Evolutionary conservation across 2,329 filamentous ascomycete species (phyloP), one percentile per base, ranked within the genome.

Genomic region (Aspergillus vadensis): DNA sequence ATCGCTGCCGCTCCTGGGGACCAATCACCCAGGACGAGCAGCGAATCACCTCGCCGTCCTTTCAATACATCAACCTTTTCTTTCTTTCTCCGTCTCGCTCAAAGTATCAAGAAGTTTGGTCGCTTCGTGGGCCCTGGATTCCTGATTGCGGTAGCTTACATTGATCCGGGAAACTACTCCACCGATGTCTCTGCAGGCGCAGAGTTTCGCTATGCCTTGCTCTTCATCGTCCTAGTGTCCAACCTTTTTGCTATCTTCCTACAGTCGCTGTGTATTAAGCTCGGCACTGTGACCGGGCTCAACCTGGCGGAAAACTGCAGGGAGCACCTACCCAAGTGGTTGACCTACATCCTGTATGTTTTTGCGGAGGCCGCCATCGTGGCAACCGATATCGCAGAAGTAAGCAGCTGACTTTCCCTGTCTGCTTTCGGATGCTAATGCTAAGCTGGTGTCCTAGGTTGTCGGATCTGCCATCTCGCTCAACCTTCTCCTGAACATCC

Each of bases 321-420:
- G 36, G 85, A 82, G 8, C 87, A 88, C 70, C 79, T 90, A 14
- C 88, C 88, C 1, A 79, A 78, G 65, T 91, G 88, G 88, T 70
- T 90, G 58, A 88, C 87, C 63, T 81, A 83, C 48, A 69, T 80
- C 17, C 77, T 91, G 3, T 91, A 90, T 67, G 72, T 81, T 19
- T 77, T 91, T 63, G 84, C 87, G 1, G 88, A 91, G 72, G 76
- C 82, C 4, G 87, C 88, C 61, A 91, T 91, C 59, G 86, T 91
- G 56, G 88, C 88, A 0, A 91, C 88, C 0, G 88, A 91, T 71
- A 86, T 91, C 64, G 88, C 88, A 59, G 88, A 90, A 76, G 84
- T 84, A 68, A 65, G 75, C 19, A 9, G 4, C 14, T 19, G 5
- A 39, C 15, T 19, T 9, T 3, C 14, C 12, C 4, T 21, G 5